Evolutionary conservation across 768 basidiomycete genomes (phyloP).

Genomic region (Gymnopilus dilepis): DNA sequence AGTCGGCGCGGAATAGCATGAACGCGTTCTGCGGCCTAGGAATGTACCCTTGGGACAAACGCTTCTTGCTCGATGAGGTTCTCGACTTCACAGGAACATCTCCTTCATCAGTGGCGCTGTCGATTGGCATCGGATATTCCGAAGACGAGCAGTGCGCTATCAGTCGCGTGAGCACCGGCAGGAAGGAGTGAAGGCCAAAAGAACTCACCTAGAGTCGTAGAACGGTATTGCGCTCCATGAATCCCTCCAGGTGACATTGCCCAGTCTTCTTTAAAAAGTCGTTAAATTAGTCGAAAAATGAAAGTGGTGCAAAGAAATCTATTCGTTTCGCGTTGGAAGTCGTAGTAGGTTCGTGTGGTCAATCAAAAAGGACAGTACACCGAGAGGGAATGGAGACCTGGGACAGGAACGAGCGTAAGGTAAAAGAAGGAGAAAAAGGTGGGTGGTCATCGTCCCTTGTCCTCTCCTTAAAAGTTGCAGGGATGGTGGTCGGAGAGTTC

Average conservation of each 20-base stretch:
- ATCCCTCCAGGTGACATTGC: background rate
- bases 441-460: background rate
- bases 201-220: background rate
- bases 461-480: background rate
- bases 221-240: too few species aligned
- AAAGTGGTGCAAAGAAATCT: slow-evolving; percentile 1
- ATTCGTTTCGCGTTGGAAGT: slow-evolving; percentile 6
- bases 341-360: background rate
- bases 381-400: background rate
- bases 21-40: slow-evolving; percentile 86
- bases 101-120: too few species aligned
- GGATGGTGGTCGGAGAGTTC: too few species aligned
- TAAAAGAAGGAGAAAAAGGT: background rate
- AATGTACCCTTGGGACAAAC: slow-evolving; percentile 57
- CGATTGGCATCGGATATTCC: too few species aligned
- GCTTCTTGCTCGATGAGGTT: slow-evolving; percentile 18
- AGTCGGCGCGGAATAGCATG: slow-evolving; percentile 84
- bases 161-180: too few species aligned
- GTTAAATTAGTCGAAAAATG: background rate
- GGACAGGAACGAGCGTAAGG: background rate
- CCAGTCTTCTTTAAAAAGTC: background rate
- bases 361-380: background rate
- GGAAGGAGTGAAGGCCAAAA: background rate
- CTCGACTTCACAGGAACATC: too few species aligned
- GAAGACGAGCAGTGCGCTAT: too few species aligned